Conservation (phyloP, 1,284 basidiomycete genomes). For the Sphaerobolus stellatus region DNA sequence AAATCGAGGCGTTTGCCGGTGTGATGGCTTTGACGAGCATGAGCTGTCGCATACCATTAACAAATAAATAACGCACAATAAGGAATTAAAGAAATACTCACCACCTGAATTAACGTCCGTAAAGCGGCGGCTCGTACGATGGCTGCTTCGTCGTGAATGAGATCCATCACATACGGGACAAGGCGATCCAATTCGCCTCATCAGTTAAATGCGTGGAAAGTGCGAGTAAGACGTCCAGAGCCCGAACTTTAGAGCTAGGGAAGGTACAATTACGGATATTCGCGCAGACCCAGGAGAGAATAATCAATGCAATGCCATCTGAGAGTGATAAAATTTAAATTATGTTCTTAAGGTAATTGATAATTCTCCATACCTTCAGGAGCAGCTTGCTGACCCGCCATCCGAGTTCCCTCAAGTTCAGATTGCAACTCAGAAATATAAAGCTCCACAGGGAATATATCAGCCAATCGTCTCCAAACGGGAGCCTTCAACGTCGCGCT, state of each 20-base stretch:
- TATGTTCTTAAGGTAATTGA: not conserved
- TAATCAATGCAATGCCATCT: constrained; percentile 81
- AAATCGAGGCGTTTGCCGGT: constrained; percentile 81
- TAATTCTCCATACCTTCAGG: constrained; percentile 52
- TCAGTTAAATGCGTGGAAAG: constrained; percentile 84
- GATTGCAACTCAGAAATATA: constrained; percentile 71
- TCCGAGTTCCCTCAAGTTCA: constrained; percentile 43
- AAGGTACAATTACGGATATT: constrained; percentile 88
- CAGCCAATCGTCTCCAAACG: constrained; percentile 53
- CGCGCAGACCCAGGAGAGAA: constrained; percentile 83
- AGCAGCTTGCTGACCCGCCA: constrained; percentile 51
- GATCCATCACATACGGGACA: constrained; percentile 87
- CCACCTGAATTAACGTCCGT: constrained; percentile 81
- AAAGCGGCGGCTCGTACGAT: constrained; percentile 80
- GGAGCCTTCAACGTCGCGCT: constrained; percentile 59
- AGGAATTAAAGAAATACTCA: constrained; percentile 40
- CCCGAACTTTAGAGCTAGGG: constrained; percentile 84
- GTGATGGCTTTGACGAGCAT: constrained; percentile 86
- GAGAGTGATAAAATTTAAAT: not conserved
- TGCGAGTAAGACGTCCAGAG: constrained; percentile 86
- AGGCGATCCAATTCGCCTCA: constrained; percentile 95
- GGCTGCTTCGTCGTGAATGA: constrained; percentile 83
- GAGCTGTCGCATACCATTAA: constrained; percentile 47
- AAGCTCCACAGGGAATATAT: constrained; percentile 74
- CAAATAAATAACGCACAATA: constrained; percentile 4